phyloP scores from a whole-genome alignment of 2,329 filamentous ascomycete species.

The Trichophyton schoenleinii region DNA sequence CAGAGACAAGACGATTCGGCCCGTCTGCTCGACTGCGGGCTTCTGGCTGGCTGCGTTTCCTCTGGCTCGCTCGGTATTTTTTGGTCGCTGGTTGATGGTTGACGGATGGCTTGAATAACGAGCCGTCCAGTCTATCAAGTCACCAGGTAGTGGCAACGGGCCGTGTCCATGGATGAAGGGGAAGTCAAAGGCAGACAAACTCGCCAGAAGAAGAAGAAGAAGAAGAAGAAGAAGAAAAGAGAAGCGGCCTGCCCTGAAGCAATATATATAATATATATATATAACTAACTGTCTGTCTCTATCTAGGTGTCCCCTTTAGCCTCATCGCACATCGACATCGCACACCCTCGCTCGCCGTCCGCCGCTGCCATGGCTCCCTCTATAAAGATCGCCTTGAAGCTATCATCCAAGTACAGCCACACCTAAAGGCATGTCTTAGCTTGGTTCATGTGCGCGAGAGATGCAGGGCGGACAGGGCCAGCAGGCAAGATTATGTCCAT shows the following conservation, averaged over 20 bases:
- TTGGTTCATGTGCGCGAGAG: neutral
- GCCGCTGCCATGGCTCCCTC: neutral
- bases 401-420: neutral
- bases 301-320: neutral
- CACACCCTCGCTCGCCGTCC: too few species aligned
- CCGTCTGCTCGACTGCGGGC: neutral
- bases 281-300: neutral
- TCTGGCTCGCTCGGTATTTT: neutral
- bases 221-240: neutral
- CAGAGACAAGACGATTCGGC: neutral
- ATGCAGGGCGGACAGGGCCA: neutral
- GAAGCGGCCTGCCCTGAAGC: neutral
- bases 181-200: neutral
- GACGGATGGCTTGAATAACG: neutral
- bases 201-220: neutral
- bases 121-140: neutral
- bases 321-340: neutral
- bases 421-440: neutral
- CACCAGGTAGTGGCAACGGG: slow-evolving; percentile 2
- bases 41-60: neutral
- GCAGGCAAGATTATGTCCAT: neutral
- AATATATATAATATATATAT: neutral
- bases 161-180: neutral
- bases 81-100: neutral
- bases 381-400: neutral